Base-by-base conservation (phyloP, 495 filamentous ascomycete genomes). In the Talaromyces liani region DNA sequence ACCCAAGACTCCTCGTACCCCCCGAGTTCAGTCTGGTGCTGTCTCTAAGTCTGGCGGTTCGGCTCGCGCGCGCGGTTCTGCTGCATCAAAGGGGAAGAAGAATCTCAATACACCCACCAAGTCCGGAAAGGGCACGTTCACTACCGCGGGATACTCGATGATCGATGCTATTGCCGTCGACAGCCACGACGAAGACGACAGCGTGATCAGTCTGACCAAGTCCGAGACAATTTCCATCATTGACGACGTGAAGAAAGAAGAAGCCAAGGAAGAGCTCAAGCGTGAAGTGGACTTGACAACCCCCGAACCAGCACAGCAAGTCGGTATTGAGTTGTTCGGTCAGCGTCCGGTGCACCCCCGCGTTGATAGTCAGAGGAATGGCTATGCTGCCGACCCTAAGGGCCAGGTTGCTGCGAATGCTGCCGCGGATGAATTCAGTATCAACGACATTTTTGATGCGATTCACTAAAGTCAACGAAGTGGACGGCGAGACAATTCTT, bases 91-190 rank as follows among this genome's bases (percentile, higher is more conserved):
- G 12, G 22, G 4, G 22, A 56, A 56, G 53, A 22, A 29, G 20
- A 27, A 14, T 7, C 4, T 56, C 8, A 24, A 56, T 5, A 56
- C 53, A 14, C 53, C 53, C 12, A 56, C 53, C 20, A 56, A 56
- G 24, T 16, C 53, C 10, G 6, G 53, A 1, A 56, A n/a, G 10
- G 53, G 53, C 1, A 56, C 22, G 0, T 10, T 56, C 10, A 2
- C 22, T 1, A 6, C 27, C 20, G 16, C 3, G 4, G 65, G 67
- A 4, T 22, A 27, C 12, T 62, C 49, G 3, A 12, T 65, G 12
- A 61, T 69, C 24, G 64, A 70, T 5, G 67, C 66, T 0, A 70
- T 72, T 61, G 60, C 34, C 7, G 12, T 72, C 8, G 66, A 68
- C 16, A 62, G 18, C 1, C 45, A 47, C 20, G 24, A 18, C 22